Conservation (phyloP, 2,329 filamentous ascomycete species). For the Ceratocystis harringtonii region DNA sequence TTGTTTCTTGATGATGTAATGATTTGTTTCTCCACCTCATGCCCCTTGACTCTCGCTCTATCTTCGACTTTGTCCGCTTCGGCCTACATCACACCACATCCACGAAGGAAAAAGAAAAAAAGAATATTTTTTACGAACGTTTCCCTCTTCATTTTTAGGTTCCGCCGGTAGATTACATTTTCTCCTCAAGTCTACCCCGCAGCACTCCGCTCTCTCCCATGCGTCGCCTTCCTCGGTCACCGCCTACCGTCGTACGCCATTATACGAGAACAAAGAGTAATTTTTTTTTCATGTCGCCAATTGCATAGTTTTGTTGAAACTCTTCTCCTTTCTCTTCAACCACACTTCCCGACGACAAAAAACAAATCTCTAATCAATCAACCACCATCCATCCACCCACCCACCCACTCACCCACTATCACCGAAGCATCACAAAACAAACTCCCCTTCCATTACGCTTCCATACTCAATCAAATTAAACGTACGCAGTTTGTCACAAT, state of each 20-base stretch:
- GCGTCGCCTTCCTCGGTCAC: background rate
- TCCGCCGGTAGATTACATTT: slow-evolving; percentile 61
- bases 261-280: background rate
- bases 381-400: background rate
- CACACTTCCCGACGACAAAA: background rate
- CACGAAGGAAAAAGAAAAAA: slow-evolving; percentile 30
- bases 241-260: background rate
- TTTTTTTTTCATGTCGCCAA: background rate
- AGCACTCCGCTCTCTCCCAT: background rate
- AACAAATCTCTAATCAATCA: background rate
- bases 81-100: background rate
- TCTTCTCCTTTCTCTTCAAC: background rate
- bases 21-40: background rate
- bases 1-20: slow-evolving; percentile 1
- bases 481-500: background rate
- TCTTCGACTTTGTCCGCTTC: background rate
- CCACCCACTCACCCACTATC: background rate
- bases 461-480: background rate
- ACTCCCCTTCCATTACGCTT: background rate
- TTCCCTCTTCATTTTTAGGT: slow-evolving; percentile 59
- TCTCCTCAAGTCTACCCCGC: background rate
- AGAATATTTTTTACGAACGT: slow-evolving; percentile 51
- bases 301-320: background rate
- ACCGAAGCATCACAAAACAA: background rate
- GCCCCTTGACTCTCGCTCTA: background rate